A percentile compares a stretch with the other conserved stretches of the same genome.
These are phyloP conservation scores for Dalbergia cultrata DNA, from an alignment of 306 rosid species.

Conservation along the genomic window DNA sequence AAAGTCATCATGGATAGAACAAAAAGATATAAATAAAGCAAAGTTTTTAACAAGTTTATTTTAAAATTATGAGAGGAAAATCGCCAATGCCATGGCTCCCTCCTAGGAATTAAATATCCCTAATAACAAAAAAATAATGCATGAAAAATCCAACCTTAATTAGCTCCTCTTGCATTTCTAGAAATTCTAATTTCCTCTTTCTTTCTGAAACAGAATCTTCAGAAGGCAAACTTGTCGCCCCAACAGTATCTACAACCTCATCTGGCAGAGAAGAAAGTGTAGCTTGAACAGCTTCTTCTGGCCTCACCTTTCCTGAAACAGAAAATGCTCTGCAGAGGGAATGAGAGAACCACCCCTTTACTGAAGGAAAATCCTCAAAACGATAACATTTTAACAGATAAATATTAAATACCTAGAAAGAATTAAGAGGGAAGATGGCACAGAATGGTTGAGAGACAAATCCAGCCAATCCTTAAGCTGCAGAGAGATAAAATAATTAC, in stretches of 20 bases:
- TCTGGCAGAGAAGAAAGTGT: slow-evolving; percentile 87
- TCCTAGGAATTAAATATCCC: slow-evolving; percentile 18
- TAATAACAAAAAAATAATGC: slow-evolving; percentile 11
- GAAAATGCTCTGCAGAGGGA: slow-evolving; percentile 70
- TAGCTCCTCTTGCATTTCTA: slow-evolving; percentile 88
- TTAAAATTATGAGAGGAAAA: slow-evolving; percentile 9
- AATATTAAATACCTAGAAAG: slow-evolving; percentile 77
- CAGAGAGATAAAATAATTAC: slow-evolving; percentile 35
- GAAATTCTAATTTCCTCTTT: slow-evolving; percentile 84
- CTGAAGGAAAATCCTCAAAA: slow-evolving; percentile 23
- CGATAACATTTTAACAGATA: slow-evolving; percentile 13
- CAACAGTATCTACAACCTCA: slow-evolving; percentile 88
- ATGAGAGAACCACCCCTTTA: slow-evolving; percentile 33
- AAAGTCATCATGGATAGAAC: slow-evolving; percentile 13
- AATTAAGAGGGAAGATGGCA: slow-evolving; percentile 88
- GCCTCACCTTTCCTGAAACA: slow-evolving; percentile 74
- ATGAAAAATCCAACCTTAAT: slow-evolving; percentile 66
- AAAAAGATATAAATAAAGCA: background rate
- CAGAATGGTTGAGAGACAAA: slow-evolving; percentile 83
- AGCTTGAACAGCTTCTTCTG: slow-evolving; percentile 85
- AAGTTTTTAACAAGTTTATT: background rate
- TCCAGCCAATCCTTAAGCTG: slow-evolving; percentile 94
- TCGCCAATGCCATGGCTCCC: slow-evolving; percentile 7
- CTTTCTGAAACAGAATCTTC: slow-evolving; percentile 86
- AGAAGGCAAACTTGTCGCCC: slow-evolving; percentile 78